Conservation (phyloP, 495 filamentous ascomycete genomes). For the Darksidea phi region DNA sequence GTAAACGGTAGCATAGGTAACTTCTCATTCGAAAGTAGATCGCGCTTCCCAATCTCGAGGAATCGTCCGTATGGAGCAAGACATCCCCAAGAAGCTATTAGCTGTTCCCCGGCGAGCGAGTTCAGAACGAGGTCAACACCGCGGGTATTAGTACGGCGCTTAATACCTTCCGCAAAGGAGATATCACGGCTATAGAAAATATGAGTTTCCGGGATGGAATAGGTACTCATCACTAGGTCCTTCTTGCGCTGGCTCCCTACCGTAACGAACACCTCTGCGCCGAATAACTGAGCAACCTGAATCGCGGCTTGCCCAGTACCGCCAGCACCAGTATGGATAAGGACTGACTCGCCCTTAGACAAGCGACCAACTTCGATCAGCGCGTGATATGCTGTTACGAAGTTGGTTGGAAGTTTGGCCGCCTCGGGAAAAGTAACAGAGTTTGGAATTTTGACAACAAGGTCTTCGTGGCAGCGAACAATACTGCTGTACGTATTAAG, state of each 20-base stretch:
- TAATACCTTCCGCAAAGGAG: slow-evolving; percentile 49
- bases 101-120: slow-evolving; percentile 48
- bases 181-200: slow-evolving; percentile 20
- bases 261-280: slow-evolving; percentile 42
- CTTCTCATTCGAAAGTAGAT: slow-evolving; percentile 39
- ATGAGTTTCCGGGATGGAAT: slow-evolving; percentile 10
- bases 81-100: slow-evolving; percentile 50
- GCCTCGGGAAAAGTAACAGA: slow-evolving; percentile 36
- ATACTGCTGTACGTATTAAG: background rate
- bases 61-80: slow-evolving; percentile 59
- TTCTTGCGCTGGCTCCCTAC: slow-evolving; percentile 26
- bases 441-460: slow-evolving; percentile 33
- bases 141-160: slow-evolving; percentile 48
- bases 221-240: slow-evolving; percentile 5
- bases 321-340: slow-evolving; percentile 50
- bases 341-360: slow-evolving; percentile 39
- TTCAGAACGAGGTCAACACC: slow-evolving; percentile 68
- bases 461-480: background rate
- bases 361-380: slow-evolving; percentile 38
- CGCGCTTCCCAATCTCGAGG: slow-evolving; percentile 58
- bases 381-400: slow-evolving; percentile 35
- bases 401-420: slow-evolving; percentile 38
- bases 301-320: slow-evolving; percentile 48
- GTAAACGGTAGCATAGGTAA: slow-evolving; percentile 45
- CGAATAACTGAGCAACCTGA: slow-evolving; percentile 39